Evolutionary conservation across 2,329 filamentous ascomycete species (phyloP), one percentile per base, ranked within the genome.

Genomic region (Tolypocladium cylindrosporum): DNA sequence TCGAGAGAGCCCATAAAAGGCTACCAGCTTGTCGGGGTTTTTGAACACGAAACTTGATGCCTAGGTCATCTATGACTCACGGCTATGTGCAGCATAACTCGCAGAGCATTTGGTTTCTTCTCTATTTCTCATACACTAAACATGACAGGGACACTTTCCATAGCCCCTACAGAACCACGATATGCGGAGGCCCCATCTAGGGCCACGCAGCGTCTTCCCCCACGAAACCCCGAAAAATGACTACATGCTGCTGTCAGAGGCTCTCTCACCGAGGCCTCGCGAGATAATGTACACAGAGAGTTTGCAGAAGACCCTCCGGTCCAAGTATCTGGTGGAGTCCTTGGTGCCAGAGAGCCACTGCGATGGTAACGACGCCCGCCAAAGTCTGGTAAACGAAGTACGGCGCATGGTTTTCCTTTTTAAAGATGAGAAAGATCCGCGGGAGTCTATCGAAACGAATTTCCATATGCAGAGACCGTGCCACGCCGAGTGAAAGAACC

Each of bases 41-140:
- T 31, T 36, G 24, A 16, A 5, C 34, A 8, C 16, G 48, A 37
- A 14, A 5, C 10, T 36, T n/a, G 19, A 19, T 40, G 16, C 39
- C 14, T 40, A 14, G 39, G 14, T 19, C 48, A n/a, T 19, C 31
- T 14, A 7, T 21, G 31, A 16, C 36, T 50, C 45, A n/a, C 48
- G 31, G 10, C 31, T n/a, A 5, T 13, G 2, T 48, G 10, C 31
- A 34, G 48, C 31, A 54, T 14, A 7, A 31, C 16, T 11, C 16
- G 36, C 19, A n/a, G 52, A 54, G 24, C 52, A n/a, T 54, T 40
- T 19, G 6, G 16, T 19, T 24, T 54, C 52, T 54, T 52, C 31
- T 54, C 52, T 54, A 54, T 69, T 68, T 66, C 67, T 67, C 65
- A 66, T 69, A 69, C 66, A 69, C 57, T 68, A 62, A 65, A 68